phyloP scores from a whole-genome alignment of 345 rosid genomes.

The Mallotus nudiflorus region DNA sequence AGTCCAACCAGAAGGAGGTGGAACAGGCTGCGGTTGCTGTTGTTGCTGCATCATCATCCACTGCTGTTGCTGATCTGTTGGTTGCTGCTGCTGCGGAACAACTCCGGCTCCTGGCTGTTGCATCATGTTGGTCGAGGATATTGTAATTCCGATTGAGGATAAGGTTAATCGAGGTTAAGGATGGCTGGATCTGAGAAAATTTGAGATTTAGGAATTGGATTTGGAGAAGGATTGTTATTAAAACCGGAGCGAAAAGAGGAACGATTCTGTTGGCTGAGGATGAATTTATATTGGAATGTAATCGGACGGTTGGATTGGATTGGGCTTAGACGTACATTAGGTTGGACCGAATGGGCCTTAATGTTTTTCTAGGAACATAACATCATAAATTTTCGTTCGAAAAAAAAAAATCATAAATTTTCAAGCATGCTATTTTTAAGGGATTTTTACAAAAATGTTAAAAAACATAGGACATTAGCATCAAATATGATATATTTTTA shows the following conservation, averaged over 20 bases:
- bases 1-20: constrained; percentile 78
- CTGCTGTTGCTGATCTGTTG: constrained; percentile 55
- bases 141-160: neutral
- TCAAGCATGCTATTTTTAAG: no score
- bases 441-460: no score
- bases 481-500: no score
- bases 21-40: constrained; percentile 56
- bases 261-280: no score
- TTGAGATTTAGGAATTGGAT: neutral
- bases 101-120: constrained; percentile 70
- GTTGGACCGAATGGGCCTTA: no score
- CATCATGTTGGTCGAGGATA: constrained; percentile 48
- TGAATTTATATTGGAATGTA: no score
- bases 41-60: constrained; percentile 69
- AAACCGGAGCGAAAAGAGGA: neutral
- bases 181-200: constrained; percentile 9
- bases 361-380: no score
- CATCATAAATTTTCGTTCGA: no score
- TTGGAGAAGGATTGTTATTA: neutral
- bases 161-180: neutral
- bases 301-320: no score
- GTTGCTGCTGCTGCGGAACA: constrained; percentile 36
- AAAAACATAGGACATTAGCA: no score
- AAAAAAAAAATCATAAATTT: no score
- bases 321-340: no score